These are phyloP conservation scores for Seiridium unicorne DNA, from an alignment of 2,329 filamentous ascomycete genomes.

Conservation along the genomic window DNA sequence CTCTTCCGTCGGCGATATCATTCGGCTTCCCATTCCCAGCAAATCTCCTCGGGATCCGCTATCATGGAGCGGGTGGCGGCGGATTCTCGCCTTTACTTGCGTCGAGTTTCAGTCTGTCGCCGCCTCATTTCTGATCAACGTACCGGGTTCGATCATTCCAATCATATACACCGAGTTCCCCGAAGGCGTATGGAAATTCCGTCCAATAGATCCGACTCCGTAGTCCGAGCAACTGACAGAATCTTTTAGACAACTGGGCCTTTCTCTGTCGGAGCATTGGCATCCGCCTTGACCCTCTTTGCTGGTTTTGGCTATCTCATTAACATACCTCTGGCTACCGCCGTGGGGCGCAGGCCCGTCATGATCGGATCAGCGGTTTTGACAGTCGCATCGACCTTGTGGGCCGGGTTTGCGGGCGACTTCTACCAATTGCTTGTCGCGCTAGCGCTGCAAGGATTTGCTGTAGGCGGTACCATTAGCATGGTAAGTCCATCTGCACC, in stretches of 20 bases:
- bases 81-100: constrained; percentile 12
- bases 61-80: constrained; percentile 22
- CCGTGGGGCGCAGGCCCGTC: constrained; percentile 33
- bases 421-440: constrained; percentile 27
- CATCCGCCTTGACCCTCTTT: constrained; percentile 31
- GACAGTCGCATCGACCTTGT: constrained; percentile 23
- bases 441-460: constrained; percentile 30
- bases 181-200: background rate
- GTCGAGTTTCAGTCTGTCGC: background rate
- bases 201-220: background rate
- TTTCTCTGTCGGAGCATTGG: constrained; percentile 23
- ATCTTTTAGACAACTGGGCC: constrained; percentile 17
- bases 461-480: constrained; percentile 27
- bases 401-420: constrained; percentile 21
- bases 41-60: constrained; percentile 26
- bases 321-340: constrained; percentile 33
- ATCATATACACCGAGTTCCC: background rate
- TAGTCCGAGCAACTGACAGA: background rate
- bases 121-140: background rate
- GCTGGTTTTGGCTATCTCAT: constrained; percentile 18
- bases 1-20: constrained; percentile 25
- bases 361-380: constrained; percentile 28
- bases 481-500: constrained; percentile 17
- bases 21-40: constrained; percentile 31
- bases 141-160: background rate